Percentiles rank a stretch among this genome's conserved stretches.
phyloP scores from a whole-genome alignment of 495 filamentous ascomycete species.

The Neurospora sp. region DNA sequence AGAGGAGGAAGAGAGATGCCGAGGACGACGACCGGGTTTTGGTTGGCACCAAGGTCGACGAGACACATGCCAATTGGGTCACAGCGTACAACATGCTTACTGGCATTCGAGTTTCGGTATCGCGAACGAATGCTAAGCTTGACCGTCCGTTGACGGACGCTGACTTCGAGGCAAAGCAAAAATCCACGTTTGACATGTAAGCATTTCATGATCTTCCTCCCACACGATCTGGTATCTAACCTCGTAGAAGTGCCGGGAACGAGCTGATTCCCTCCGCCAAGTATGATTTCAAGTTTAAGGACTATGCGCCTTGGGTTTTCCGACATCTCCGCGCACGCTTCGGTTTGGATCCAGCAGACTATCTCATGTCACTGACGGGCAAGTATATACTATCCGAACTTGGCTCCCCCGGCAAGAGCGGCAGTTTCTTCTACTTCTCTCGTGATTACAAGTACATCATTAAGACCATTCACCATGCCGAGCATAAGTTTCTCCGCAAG shows the following conservation, averaged over 20 bases:
- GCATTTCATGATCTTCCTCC: neutral
- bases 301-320: conserved; percentile 99
- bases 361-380: conserved; percentile 94
- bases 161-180: conserved; percentile 87
- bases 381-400: conserved; percentile 98
- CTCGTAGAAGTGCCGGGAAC: conserved; percentile 65
- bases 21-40: conserved; percentile 90
- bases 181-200: conserved; percentile 95
- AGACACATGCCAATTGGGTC: conserved; percentile 95
- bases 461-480: conserved; percentile 96
- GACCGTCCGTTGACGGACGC: conserved; percentile 77
- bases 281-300: conserved; percentile 99
- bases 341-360: conserved; percentile 89
- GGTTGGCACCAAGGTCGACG: conserved; percentile 97
- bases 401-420: conserved; percentile 94
- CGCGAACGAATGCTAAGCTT: conserved; percentile 92
- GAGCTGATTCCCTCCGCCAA: conserved; percentile 96
- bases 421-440: conserved; percentile 99
- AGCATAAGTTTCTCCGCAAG: conserved; percentile 90
- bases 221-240: conserved; percentile 2
- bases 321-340: conserved; percentile 85
- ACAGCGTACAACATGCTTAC: conserved; percentile 99
- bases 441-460: conserved; percentile 99
- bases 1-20: conserved; percentile 68
- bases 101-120: conserved; percentile 93